Conservation (phyloP, 1,284 basidiomycete species). For the Phellinidium pouzarii region DNA sequence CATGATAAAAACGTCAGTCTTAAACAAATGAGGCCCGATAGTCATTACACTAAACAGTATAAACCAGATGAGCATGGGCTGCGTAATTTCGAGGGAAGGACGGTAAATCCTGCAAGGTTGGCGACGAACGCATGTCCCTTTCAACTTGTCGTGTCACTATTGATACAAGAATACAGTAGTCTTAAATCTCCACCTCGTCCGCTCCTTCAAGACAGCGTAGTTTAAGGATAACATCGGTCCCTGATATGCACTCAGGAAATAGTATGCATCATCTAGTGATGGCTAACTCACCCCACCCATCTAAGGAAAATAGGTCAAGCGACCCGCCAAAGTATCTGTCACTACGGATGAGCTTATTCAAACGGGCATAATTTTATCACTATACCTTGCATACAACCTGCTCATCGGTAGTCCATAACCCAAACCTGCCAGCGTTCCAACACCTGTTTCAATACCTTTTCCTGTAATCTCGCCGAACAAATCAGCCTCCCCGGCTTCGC, state of each 20-base stretch:
- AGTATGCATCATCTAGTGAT: background rate
- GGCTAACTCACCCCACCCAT: constrained; percentile 65
- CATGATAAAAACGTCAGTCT: too few species aligned
- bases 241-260: constrained; percentile 33
- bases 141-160: too few species aligned
- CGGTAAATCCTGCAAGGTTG: too few species aligned
- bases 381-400: constrained; percentile 66
- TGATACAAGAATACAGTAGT: too few species aligned
- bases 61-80: too few species aligned
- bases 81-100: too few species aligned
- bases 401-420: constrained; percentile 87
- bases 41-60: too few species aligned
- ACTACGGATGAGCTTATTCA: constrained; percentile 2
- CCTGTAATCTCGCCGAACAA: constrained; percentile 72
- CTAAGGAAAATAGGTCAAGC: constrained; percentile 67
- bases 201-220: background rate
- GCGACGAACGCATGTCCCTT: too few species aligned
- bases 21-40: too few species aligned
- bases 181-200: background rate
- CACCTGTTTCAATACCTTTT: constrained; percentile 64
- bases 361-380: constrained; percentile 20
- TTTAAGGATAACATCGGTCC: constrained; percentile 65
- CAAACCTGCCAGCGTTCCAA: constrained; percentile 76
- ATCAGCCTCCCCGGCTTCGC: constrained; percentile 44
- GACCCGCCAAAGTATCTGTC: constrained; percentile 71